phyloP scores from a whole-genome alignment of 305 asterid species.

The Solanum hybrid region DNA sequence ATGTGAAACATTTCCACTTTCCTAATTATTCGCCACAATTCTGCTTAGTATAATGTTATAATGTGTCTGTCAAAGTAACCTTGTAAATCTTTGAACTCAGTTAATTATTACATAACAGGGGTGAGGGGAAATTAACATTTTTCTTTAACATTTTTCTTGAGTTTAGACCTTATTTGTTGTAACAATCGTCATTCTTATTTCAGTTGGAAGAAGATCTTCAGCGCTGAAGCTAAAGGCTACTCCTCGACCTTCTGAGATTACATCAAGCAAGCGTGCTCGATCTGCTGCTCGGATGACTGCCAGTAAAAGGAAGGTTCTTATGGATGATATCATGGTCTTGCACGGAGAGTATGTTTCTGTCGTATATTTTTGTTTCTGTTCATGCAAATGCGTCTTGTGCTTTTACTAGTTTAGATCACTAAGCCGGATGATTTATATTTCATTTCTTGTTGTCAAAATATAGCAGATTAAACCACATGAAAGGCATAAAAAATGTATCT shows the following conservation, averaged over 20 bases:
- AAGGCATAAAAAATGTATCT: neutral
- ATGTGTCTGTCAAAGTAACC: neutral
- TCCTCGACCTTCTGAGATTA: constrained; percentile 60
- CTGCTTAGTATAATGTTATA: neutral
- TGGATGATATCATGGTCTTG: constrained; percentile 93
- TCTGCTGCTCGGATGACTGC: constrained; percentile 44
- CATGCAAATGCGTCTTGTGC: neutral
- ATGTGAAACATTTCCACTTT: neutral
- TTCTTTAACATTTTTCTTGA: neutral
- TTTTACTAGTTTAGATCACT: neutral
- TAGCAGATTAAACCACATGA: neutral
- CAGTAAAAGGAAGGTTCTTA: constrained; percentile 55
- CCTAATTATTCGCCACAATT: neutral
- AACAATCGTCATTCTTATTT: neutral
- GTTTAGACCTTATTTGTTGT: neutral
- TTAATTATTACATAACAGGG: neutral
- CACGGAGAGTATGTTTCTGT: constrained; percentile 87
- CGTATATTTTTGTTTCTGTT: neutral
- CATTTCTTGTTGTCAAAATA: neutral
- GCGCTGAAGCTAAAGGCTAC: constrained; percentile 72
- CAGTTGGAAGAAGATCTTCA: constrained; percentile 50
- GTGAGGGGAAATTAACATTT: neutral
- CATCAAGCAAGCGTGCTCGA: constrained; percentile 61
- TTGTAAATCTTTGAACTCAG: neutral
- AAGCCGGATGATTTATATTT: neutral